A percentile compares a stretch with the other conserved stretches of the same genome.
Conservation (phyloP, 1,139 yeast genomes). For the Debaryomyces sp. region DNA sequence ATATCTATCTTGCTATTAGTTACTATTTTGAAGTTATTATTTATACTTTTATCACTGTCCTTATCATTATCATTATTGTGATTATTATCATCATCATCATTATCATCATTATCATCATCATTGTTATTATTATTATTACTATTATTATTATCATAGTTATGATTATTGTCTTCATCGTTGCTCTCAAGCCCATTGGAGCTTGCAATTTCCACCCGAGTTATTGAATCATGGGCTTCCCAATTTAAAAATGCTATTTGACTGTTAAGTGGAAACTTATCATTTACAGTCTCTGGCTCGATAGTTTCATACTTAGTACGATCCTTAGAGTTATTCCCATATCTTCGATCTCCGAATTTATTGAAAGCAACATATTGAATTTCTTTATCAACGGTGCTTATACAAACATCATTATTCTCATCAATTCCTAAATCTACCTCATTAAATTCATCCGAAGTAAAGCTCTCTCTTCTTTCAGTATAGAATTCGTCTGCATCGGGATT, state of each 20-base stretch:
- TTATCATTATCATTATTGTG: background rate
- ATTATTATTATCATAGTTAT: background rate
- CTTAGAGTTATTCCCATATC: slow-evolving; percentile 15
- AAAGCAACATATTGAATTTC: slow-evolving; percentile 16
- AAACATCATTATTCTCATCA: slow-evolving; percentile 3
- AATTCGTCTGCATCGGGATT: slow-evolving; percentile 29
- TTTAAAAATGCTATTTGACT: slow-evolving; percentile 26
- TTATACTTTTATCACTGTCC: background rate
- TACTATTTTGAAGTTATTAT: too few relatives aligned
- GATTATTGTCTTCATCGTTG: background rate
- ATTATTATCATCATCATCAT: background rate
- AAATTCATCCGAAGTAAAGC: slow-evolving; percentile 17
- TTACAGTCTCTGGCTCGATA: background rate
- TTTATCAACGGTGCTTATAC: slow-evolving; percentile 5
- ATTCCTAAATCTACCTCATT: slow-evolving; percentile 3
- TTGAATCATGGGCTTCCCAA: slow-evolving; percentile 28
- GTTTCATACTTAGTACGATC: slow-evolving; percentile 8
- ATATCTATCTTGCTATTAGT: background rate
- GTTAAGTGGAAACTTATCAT: slow-evolving; percentile 23
- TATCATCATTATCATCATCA: background rate
- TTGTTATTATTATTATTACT: background rate
- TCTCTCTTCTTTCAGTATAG: slow-evolving; percentile 27
- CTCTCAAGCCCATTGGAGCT: background rate
- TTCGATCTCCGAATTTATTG: slow-evolving; percentile 13
- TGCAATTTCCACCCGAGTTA: slow-evolving; percentile 13